Conservation (phyloP, 495 filamentous ascomycete genomes). For the Penicillium roqueforti region DNA sequence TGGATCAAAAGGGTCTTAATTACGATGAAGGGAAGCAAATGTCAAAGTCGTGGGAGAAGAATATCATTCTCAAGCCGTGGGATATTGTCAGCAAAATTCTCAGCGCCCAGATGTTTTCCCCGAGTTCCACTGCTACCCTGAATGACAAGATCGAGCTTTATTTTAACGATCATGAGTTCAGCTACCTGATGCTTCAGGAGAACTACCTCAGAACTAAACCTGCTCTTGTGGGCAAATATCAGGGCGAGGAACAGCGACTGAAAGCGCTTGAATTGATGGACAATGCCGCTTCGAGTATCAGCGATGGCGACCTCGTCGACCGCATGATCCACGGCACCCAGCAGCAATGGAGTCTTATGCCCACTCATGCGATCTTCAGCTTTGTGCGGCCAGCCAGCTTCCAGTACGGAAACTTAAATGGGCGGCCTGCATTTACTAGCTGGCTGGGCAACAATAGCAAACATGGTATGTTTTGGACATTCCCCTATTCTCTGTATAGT, state of each 20-base stretch:
- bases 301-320: slow-evolving; percentile 94
- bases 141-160: slow-evolving; percentile 99
- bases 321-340: slow-evolving; percentile 97
- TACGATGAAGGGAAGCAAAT: slow-evolving; percentile 83
- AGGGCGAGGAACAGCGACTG: slow-evolving; percentile 63
- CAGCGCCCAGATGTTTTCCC: slow-evolving; percentile 78
- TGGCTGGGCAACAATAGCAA: slow-evolving; percentile 98
- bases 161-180: slow-evolving; percentile 98
- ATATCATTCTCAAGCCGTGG: slow-evolving; percentile 94
- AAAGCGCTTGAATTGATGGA: slow-evolving; percentile 81
- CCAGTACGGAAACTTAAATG: slow-evolving; percentile 67
- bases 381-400: slow-evolving; percentile 91
- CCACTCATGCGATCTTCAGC: slow-evolving; percentile 93
- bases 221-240: slow-evolving; percentile 51
- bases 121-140: slow-evolving; percentile 72
- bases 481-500: not conserved
- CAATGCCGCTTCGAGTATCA: slow-evolving; percentile 88
- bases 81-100: slow-evolving; percentile 94
- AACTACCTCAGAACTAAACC: slow-evolving; percentile 89
- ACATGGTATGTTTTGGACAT: slow-evolving; percentile 48
- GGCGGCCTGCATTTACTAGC: slow-evolving; percentile 64
- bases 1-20: slow-evolving; percentile 73
- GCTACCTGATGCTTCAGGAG: slow-evolving; percentile 94
- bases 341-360: slow-evolving; percentile 98
- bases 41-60: slow-evolving; percentile 98